Evolutionary conservation across 78 protist genomes (phyloP).

Genomic region (Chrysochromulina parva): DNA sequence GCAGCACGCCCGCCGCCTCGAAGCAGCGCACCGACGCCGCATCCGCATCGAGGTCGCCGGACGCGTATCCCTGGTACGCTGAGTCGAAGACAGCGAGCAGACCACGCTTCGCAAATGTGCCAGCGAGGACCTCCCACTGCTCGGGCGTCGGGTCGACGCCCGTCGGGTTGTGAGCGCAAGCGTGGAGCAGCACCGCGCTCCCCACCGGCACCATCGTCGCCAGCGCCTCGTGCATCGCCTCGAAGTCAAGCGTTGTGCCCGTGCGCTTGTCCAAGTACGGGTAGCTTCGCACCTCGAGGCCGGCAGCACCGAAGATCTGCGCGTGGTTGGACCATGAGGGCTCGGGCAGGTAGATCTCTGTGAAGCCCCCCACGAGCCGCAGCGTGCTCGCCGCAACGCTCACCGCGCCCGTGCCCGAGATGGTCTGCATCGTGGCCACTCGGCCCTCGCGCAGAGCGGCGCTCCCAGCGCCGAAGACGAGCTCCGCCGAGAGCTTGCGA

Average conservation of each 20-base stretch:
- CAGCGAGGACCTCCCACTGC: constrained; percentile 49
- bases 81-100: neutral
- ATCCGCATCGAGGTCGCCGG: neutral
- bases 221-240: neutral
- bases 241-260: neutral
- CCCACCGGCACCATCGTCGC: neutral
- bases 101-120: neutral
- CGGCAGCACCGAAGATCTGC: neutral
- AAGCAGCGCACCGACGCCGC: neutral
- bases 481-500: too few relatives aligned
- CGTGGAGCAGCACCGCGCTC: constrained; percentile 81
- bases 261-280: constrained; percentile 74
- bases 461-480: too few relatives aligned
- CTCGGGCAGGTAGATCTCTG: neutral
- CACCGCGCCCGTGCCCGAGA: too few relatives aligned
- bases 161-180: constrained; percentile 99
- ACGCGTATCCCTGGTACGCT: constrained; percentile 82
- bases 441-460: too few relatives aligned
- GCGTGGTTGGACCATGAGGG: neutral
- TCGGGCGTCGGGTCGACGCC: constrained; percentile 95
- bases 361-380: too few relatives aligned
- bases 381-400: too few relatives aligned
- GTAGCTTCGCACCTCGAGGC: constrained; percentile 50
- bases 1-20: neutral
- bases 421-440: too few relatives aligned